A percentile compares a stretch with the other conserved stretches of the same genome.
These are phyloP conservation scores for Thermothielavioides terrestris DNA, from an alignment of 495 filamentous ascomycete genomes.

Conservation along the genomic window DNA sequence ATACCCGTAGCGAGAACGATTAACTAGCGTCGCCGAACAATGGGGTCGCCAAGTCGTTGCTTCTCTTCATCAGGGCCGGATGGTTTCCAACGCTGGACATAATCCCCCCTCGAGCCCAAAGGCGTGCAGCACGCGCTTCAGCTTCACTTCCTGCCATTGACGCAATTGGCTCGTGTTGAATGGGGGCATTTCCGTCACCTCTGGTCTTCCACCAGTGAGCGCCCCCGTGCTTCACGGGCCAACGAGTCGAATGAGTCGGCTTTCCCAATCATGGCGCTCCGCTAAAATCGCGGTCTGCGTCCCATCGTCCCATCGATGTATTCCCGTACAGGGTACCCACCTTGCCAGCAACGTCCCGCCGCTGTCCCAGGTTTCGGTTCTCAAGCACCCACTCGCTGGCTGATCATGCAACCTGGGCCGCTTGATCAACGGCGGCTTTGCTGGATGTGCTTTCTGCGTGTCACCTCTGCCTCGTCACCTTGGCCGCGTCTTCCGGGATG, in stretches of 20 bases:
- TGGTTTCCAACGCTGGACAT: background rate
- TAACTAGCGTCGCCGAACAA: background rate
- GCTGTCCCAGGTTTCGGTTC: conserved; percentile 13
- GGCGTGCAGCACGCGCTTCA: no score
- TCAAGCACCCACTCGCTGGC: background rate
- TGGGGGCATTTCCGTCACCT: no score
- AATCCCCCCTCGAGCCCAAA: no score
- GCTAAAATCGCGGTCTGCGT: background rate
- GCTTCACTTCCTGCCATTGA: background rate
- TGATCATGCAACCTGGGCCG: background rate
- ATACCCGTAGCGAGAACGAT: background rate
- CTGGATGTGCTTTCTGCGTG: conserved; percentile 2
- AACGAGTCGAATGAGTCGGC: no score
- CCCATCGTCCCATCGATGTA: background rate
- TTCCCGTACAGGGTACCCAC: conserved; percentile 13
- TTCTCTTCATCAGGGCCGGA: background rate
- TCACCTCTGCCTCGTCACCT: background rate
- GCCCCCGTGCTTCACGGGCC: no score
- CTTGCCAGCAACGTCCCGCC: conserved; percentile 8
- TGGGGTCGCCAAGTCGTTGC: background rate
- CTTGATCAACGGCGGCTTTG: conserved; percentile 4
- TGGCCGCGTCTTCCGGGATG: background rate
- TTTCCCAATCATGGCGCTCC: conserved; percentile 5
- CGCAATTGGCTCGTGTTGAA: background rate
- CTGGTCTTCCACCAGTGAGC: no score